Conservation (phyloP, 495 filamentous ascomycete genomes). For the Thozetella sp. region DNA sequence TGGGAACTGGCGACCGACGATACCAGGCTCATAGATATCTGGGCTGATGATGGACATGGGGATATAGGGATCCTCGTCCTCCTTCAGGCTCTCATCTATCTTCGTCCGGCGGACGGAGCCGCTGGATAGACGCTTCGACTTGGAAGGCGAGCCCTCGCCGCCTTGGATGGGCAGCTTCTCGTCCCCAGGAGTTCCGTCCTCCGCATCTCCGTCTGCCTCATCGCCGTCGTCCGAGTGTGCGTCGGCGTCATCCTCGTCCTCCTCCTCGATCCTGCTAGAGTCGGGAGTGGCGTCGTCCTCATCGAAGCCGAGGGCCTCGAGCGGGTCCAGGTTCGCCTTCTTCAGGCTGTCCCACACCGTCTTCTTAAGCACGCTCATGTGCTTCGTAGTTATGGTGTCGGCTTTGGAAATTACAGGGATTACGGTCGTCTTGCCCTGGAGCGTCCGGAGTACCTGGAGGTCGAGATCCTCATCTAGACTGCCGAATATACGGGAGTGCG, state of each 20-base stretch:
- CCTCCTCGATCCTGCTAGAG: conserved; percentile 60
- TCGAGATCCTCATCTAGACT: conserved; percentile 89
- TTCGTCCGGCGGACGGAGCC: conserved; percentile 48
- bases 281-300: conserved; percentile 59
- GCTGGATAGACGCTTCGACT: conserved; percentile 46
- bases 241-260: conserved; percentile 55
- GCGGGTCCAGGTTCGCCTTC: conserved; percentile 81
- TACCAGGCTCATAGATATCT: conserved; percentile 80
- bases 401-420: conserved; percentile 97
- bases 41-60: conserved; percentile 94
- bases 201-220: conserved; percentile 19
- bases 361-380: conserved; percentile 92
- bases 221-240: conserved; percentile 17
- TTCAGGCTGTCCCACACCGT: conserved; percentile 88
- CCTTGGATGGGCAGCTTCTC: conserved; percentile 28
- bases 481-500: conserved; percentile 53
- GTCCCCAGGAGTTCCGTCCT: conserved; percentile 16
- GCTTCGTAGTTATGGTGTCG: conserved; percentile 89
- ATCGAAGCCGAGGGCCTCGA: conserved; percentile 78
- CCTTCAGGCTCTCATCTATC: conserved; percentile 28
- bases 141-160: conserved; percentile 33
- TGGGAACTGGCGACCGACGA: conserved; percentile 83
- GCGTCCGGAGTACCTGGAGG: conserved; percentile 81
- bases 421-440: conserved; percentile 94
- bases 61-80: conserved; percentile 58